Evolutionary conservation across 768 basidiomycete species (phyloP), one percentile per base, ranked within the genome.

Genomic region (Collybiopsis luxurians): DNA sequence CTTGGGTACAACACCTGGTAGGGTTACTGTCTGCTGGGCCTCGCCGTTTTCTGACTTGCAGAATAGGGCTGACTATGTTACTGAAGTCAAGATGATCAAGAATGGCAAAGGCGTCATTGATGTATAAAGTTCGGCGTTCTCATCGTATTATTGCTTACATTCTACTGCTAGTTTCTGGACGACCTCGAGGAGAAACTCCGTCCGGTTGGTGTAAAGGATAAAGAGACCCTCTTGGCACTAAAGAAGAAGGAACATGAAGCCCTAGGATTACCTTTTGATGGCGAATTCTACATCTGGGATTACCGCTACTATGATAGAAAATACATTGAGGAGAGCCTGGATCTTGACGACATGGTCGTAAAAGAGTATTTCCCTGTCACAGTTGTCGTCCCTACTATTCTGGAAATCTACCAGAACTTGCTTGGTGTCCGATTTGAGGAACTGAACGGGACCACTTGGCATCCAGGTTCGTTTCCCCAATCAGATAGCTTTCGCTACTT

Each of bases 301-400:
- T 94, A 92, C 67, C 79, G 89, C 62, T 87, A 85, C 67, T 89
- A 84, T 59, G 84, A 86, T 66, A 78, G 82, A 60, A 82, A 79
- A 65, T 89, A 75, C 64, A 74, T 87, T 53, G 88, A 93, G 69
- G 75, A 80, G 63, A 77, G 79, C 21, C 75, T 94, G 26, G 75
- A 79, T 34, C 78, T 92, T 31, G 90, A 94, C 59, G 89, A 93
- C 61, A 80, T 81, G 60, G 74, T 86, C 12, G 84, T 95, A 61
- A 93, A 94, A 71, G 88, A 94, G 67, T 92, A 93, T 69, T 94
- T 95, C 80, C 91, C 92, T 0, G 93, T 94, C 2, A 77, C 84
- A 2, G 81, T 86, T 17, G 90, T 95, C 42, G 88, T 95, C 11
- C 89, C 90, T 5, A 78, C 87, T 3, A 91, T 95, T 63, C 77